Base-by-base conservation (phyloP, 805 yeast species). In the Helenozyma rhizophorensis region DNA sequence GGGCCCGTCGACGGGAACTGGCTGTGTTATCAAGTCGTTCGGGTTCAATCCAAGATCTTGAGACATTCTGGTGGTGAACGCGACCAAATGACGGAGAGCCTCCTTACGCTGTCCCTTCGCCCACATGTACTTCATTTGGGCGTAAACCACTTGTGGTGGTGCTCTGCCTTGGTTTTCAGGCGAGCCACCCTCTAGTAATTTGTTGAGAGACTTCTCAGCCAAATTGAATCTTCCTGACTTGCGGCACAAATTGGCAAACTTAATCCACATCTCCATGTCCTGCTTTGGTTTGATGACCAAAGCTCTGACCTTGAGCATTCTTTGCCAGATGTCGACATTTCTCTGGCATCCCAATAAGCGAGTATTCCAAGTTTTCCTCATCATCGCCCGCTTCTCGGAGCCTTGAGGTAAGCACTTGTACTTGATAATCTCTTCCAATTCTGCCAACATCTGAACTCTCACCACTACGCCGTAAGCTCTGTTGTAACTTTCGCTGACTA, bases 281-380 rank as follows among this genome's bases (percentile, higher is more conserved):
- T 93, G 95, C 45, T 89, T 86, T 2, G 98, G 99, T 43, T 83
- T 82, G 27, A 93, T 84, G 10, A 93, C 97, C 28, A 93, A 68
- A 0, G 97, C 90, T 36, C 98, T 72, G 2, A 90, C 96, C 54
- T 89, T 85, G 39, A 93, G 70, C 78, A 93, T 81, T 51, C 97
- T 71, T 56, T 90, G 97, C 98, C 99, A 93, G n/a, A 89, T 88
- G 61, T 93, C 99, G 32, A 93, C 97, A 61, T 93, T 93, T 47
- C 93, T 74, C 61, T 93, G 98, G 53, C 97, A 88, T 2, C 97
- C 97, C 39, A 86, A 64, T 31, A 93, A 65, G 49, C 99, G 74
- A 32, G 85, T 84, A 52, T 85, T 87, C 98, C 98, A 94, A 0
- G 97, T 90, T 47, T 81, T 78, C 46, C 95, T 72, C 73, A 93